These are phyloP conservation scores for Kondoa malvinella DNA, from an alignment of 768 basidiomycete genomes.

Conservation along the genomic window DNA sequence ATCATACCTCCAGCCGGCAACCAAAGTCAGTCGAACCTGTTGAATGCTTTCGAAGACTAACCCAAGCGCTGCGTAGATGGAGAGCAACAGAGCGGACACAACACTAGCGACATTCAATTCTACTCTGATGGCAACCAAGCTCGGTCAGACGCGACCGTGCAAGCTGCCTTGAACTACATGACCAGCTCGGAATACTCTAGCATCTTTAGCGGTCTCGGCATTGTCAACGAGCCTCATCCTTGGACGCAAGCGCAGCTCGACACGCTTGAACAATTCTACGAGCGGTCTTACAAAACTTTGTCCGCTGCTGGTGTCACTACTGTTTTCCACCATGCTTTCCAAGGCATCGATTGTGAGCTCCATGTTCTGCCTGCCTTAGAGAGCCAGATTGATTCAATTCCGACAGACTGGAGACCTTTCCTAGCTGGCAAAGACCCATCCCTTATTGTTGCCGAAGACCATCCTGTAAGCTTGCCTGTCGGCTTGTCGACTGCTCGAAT, in stretches of 20 bases:
- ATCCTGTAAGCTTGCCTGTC: too few relatives aligned
- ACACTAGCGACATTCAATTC: constrained; percentile 16
- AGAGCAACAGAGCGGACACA: constrained; percentile 7
- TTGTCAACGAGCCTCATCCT: constrained; percentile 15
- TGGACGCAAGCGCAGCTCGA: constrained; percentile 12
- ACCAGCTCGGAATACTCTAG: constrained; percentile 25
- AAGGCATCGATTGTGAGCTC: background rate
- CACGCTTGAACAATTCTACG: constrained; percentile 12
- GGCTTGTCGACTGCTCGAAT: too few relatives aligned
- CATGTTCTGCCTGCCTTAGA: background rate
- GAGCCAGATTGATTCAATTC: constrained; percentile 8
- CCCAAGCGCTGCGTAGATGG: background rate
- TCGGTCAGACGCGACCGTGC: constrained; percentile 20
- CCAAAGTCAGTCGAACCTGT: too few relatives aligned
- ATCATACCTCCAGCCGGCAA: too few relatives aligned
- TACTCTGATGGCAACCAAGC: constrained; percentile 18
- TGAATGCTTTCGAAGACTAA: background rate
- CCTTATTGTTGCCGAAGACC: constrained; percentile 3
- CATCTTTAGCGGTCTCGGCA: constrained; percentile 23
- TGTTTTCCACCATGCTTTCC: constrained; percentile 11
- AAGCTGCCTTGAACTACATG: constrained; percentile 23
- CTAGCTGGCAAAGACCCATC: constrained; percentile 8
- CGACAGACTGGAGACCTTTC: constrained; percentile 15
- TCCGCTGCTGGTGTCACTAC: background rate
- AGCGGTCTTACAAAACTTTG: constrained; percentile 8